These are phyloP conservation scores for Nakataea oryzae DNA, from an alignment of 2,329 filamentous ascomycete species.

Conservation along the genomic window DNA sequence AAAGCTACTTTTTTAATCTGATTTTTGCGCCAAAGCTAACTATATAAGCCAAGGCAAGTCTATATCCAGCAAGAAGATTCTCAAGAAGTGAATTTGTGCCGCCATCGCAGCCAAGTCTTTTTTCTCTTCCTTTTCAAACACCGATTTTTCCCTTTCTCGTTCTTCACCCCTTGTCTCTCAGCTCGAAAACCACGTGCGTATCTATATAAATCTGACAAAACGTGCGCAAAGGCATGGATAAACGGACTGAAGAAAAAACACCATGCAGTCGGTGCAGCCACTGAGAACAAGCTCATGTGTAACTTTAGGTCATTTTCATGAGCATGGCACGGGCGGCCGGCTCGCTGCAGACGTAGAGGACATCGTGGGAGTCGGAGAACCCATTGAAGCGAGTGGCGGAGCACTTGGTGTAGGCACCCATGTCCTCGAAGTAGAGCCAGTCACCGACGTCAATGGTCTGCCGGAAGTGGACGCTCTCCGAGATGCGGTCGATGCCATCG, in stretches of 20 bases:
- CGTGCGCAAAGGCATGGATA: neutral
- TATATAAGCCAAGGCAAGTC: neutral
- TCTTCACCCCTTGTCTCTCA: neutral
- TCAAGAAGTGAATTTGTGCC: neutral
- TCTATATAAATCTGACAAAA: neutral
- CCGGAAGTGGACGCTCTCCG: constrained; percentile 66
- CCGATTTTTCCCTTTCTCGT: neutral
- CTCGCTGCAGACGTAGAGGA: constrained; percentile 93
- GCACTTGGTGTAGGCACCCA: constrained; percentile 98
- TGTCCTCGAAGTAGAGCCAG: constrained; percentile 97
- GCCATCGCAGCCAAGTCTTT: neutral
- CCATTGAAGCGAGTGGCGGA: constrained; percentile 97
- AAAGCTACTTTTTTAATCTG: neutral
- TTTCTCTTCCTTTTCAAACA: neutral
- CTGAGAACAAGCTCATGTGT: too few relatives aligned
- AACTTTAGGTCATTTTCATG: neutral
- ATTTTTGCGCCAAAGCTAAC: neutral
- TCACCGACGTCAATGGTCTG: constrained; percentile 82
- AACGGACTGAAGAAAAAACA: neutral
- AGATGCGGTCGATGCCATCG: constrained; percentile 93
- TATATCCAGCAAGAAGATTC: neutral
- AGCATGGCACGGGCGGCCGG: constrained; percentile 59
- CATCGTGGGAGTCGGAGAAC: constrained; percentile 84
- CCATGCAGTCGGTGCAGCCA: too few relatives aligned
- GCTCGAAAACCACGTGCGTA: neutral